Conservation (phyloP, 176 grass and related monocot species). For the Lolium rigidum region DNA sequence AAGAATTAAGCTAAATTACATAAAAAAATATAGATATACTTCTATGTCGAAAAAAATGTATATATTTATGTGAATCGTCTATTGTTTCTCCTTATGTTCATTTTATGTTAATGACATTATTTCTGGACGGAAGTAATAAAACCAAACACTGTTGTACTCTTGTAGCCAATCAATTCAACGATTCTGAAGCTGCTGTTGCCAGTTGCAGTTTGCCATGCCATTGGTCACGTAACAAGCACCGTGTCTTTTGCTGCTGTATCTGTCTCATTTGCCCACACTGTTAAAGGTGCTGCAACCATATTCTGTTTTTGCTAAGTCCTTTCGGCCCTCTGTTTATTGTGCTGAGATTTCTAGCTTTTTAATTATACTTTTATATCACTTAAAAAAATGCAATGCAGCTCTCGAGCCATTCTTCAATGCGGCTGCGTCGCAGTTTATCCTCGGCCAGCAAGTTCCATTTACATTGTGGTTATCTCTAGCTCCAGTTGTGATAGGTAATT, state of each 20-base stretch:
- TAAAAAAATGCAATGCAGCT: constrained; percentile 58
- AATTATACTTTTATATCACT: not conserved
- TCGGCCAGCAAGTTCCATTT: constrained; percentile 78
- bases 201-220: constrained; percentile 89
- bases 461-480: constrained; percentile 86
- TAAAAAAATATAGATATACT: not conserved
- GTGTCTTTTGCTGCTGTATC: constrained; percentile 96
- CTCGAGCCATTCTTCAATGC: constrained; percentile 96
- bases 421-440: constrained; percentile 90
- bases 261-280: constrained; percentile 92
- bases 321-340: constrained; percentile 15
- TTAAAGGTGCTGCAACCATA: constrained; percentile 68
- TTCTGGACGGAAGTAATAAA: constrained; percentile 28
- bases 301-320: constrained; percentile 29
- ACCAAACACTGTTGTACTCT: constrained; percentile 28
- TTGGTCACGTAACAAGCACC: constrained; percentile 92
- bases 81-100: constrained; percentile 10
- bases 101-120: constrained; percentile 20
- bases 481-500: constrained; percentile 88
- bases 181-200: constrained; percentile 82
- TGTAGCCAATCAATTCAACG: constrained; percentile 82
- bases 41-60: not conserved
- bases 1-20: constrained; percentile 1
- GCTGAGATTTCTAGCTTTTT: constrained; percentile 6
- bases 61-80: constrained; percentile 6